Conservation (phyloP, 768 basidiomycete genomes). For the Porphyrellus cyaneotinctus region DNA sequence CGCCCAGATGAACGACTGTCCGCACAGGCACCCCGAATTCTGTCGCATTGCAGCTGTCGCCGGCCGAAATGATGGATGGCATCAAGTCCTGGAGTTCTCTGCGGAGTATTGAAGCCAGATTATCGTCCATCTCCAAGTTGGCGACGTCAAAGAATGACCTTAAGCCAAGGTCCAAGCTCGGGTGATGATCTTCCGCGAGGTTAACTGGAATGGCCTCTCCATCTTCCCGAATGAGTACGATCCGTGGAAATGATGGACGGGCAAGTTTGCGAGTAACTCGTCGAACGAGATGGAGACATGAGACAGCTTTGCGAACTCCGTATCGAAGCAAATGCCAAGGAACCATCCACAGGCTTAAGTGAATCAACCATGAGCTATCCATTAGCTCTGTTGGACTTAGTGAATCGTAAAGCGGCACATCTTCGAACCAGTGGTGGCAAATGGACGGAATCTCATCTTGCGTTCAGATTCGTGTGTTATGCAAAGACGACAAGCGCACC, state of each 20-base stretch:
- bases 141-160: not conserved
- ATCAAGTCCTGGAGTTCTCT: not conserved
- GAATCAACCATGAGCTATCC: not conserved
- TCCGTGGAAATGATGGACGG: slow-evolving; percentile 8
- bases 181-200: slow-evolving; percentile 2
- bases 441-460: slow-evolving; percentile 18
- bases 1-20: not conserved
- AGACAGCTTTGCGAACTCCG: not conserved
- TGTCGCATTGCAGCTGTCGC: not conserved
- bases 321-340: slow-evolving; percentile 6
- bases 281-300: not conserved
- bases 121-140: not conserved
- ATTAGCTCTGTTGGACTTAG: not conserved
- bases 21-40: not conserved
- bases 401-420: slow-evolving; percentile 12
- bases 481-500: slow-evolving; percentile 3
- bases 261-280: not conserved
- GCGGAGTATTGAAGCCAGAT: not conserved
- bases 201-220: slow-evolving; percentile 10
- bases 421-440: slow-evolving; percentile 20
- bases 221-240: slow-evolving; percentile 13
- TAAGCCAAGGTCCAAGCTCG: too few species aligned
- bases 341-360: slow-evolving; percentile 3
- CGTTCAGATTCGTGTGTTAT: not conserved
- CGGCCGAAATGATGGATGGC: not conserved